These are phyloP conservation scores for Cystobasidium onofrii DNA, from an alignment of 768 basidiomycete species.

Conservation along the genomic window DNA sequence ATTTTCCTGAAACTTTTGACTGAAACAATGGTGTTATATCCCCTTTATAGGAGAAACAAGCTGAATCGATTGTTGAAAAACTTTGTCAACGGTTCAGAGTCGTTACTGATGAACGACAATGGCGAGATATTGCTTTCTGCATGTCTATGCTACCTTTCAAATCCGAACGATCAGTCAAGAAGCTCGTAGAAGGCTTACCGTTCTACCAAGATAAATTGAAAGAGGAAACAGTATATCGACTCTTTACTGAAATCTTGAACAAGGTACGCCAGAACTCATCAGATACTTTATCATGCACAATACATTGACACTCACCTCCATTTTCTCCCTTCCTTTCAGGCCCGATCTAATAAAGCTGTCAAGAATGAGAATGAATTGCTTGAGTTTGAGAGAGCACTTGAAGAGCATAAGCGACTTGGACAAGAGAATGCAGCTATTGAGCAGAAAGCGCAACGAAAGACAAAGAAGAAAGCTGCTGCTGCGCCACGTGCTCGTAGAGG, in stretches of 20 bases:
- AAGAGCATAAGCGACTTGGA: slow-evolving; percentile 72
- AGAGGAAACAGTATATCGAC: slow-evolving; percentile 67
- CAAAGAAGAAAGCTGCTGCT: slow-evolving; percentile 28
- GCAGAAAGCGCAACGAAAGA: slow-evolving; percentile 29
- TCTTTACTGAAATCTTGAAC: slow-evolving; percentile 79
- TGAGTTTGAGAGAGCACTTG: slow-evolving; percentile 85
- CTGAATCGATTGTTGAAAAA: slow-evolving; percentile 93
- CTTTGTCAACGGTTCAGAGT: slow-evolving; percentile 90
- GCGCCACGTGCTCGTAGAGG: not conserved
- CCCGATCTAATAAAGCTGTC: slow-evolving; percentile 79
- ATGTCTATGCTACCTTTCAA: slow-evolving; percentile 91
- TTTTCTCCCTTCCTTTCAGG: slow-evolving; percentile 48
- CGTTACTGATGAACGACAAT: slow-evolving; percentile 80
- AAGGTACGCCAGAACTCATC: slow-evolving; percentile 70
- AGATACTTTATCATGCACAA: too few species aligned
- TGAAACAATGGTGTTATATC: too few species aligned
- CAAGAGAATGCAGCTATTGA: slow-evolving; percentile 69
- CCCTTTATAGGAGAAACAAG: slow-evolving; percentile 71
- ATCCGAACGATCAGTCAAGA: slow-evolving; percentile 91
- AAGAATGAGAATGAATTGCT: slow-evolving; percentile 89
- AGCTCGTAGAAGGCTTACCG: slow-evolving; percentile 77
- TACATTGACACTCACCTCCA: too few species aligned
- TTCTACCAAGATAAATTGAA: slow-evolving; percentile 95
- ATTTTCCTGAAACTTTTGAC: too few species aligned
- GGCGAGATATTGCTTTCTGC: slow-evolving; percentile 96